These are phyloP conservation scores for Liriodendron chinense DNA, from an alignment of 164 flowering plant species.

Conservation along the genomic window DNA sequence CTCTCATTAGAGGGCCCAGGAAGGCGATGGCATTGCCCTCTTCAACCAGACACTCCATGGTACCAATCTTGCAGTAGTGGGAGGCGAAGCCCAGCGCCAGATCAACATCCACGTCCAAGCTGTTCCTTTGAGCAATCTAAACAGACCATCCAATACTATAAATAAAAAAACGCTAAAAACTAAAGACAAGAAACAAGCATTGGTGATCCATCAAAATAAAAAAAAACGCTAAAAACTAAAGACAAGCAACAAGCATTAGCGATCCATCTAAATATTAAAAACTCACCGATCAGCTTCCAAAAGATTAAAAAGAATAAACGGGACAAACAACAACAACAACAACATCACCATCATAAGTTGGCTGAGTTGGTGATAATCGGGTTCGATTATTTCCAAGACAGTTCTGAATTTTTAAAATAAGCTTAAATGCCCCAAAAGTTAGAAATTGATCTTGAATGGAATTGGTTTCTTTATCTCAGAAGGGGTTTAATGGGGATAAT, in stretches of 20 bases:
- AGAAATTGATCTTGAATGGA: no score
- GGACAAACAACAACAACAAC: background rate
- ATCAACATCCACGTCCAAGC: conserved; percentile 94
- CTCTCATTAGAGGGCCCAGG: conserved; percentile 94
- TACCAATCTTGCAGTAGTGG: conserved; percentile 83
- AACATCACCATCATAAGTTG: background rate
- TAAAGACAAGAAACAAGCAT: background rate
- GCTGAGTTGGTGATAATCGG: background rate
- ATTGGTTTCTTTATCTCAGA: no score
- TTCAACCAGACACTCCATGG: conserved; percentile 94
- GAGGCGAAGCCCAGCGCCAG: conserved; percentile 96
- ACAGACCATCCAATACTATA: conserved; percentile 1
- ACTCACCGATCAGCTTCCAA: background rate
- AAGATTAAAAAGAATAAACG: no score
- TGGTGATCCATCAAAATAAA: background rate
- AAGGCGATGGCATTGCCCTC: conserved; percentile 90
- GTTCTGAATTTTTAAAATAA: no score
- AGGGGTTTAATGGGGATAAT: no score
- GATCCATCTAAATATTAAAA: background rate
- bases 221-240: background rate
- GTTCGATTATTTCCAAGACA: no score
- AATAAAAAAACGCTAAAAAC: background rate
- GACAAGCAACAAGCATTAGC: background rate
- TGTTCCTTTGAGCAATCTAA: conserved; percentile 94
- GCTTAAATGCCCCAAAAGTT: no score